These are phyloP conservation scores for Daucus carota DNA, from an alignment of 129 eudicot species.

Conservation along the genomic window DNA sequence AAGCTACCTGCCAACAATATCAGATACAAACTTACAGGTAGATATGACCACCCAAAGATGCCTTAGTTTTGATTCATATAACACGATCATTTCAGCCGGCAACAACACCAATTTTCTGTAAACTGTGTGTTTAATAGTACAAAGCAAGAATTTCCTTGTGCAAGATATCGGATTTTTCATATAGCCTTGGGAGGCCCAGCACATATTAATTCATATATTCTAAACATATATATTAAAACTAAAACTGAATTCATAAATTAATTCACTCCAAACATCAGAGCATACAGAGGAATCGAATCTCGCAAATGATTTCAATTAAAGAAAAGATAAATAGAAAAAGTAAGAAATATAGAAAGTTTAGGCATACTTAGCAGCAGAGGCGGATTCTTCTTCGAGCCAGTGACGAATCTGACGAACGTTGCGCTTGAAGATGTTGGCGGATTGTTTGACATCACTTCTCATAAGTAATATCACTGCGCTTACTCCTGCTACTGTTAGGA, in stretches of 20 bases:
- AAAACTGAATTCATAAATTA: no score
- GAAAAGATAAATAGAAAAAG: no score
- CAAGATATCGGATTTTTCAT: not conserved
- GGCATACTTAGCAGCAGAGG: slow-evolving; percentile 62
- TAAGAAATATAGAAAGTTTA: no score
- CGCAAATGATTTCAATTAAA: no score
- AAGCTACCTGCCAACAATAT: not conserved
- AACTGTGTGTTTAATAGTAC: not conserved
- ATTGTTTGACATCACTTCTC: slow-evolving; percentile 74
- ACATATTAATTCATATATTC: no score
- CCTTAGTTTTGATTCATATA: not conserved
- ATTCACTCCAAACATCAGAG: no score
- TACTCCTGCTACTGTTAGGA: slow-evolving; percentile 82
- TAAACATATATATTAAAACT: no score
- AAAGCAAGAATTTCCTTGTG: not conserved
- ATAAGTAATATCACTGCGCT: slow-evolving; percentile 64
- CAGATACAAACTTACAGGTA: not conserved
- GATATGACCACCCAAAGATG: not conserved
- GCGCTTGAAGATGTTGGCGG: slow-evolving; percentile 60
- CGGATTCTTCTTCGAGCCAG: slow-evolving; percentile 87
- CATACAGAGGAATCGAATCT: no score
- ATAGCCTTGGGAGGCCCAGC: no score
- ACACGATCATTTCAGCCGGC: not conserved
- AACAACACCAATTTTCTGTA: not conserved
- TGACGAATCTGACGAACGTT: slow-evolving; percentile 78